phyloP scores from a whole-genome alignment of 495 filamentous ascomycete species.

The Tuber umbilicatum region DNA sequence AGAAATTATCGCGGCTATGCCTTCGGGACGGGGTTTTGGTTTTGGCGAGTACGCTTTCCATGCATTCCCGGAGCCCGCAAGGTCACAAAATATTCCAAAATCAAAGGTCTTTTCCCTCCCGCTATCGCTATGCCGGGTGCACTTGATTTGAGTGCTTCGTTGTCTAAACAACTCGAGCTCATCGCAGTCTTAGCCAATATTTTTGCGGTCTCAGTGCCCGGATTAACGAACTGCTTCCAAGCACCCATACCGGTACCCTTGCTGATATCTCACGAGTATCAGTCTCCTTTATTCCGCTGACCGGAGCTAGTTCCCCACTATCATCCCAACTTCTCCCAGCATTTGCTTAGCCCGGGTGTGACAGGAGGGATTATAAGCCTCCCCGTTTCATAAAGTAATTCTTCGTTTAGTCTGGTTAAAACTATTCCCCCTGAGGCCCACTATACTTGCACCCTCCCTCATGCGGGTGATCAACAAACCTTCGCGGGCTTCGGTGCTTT shows the following conservation, averaged over 20 bases:
- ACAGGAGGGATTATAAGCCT: background rate
- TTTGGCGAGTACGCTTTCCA: too few species aligned
- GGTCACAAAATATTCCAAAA: background rate
- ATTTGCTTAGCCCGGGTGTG: background rate
- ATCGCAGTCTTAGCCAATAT: background rate
- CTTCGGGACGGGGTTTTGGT: too few species aligned
- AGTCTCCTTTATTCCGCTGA: background rate
- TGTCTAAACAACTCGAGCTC: background rate
- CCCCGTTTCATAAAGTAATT: background rate
- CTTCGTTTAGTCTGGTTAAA: background rate
- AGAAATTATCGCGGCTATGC: too few species aligned
- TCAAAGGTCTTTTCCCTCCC: background rate
- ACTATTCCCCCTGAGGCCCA: background rate
- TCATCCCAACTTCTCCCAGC: background rate
- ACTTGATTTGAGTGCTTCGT: background rate
- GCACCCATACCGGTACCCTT: background rate
- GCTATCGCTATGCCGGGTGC: background rate
- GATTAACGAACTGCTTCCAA: background rate
- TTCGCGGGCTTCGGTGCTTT: background rate
- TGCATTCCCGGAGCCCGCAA: background rate
- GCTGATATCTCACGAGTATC: background rate
- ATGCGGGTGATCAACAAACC: background rate
- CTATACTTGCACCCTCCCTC: background rate
- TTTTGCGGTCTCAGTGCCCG: background rate
- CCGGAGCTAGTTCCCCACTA: background rate